Evolutionary conservation across 495 filamentous ascomycete species (phyloP), one percentile per base, ranked within the genome.

Genomic region (Daldinia concentrica): DNA sequence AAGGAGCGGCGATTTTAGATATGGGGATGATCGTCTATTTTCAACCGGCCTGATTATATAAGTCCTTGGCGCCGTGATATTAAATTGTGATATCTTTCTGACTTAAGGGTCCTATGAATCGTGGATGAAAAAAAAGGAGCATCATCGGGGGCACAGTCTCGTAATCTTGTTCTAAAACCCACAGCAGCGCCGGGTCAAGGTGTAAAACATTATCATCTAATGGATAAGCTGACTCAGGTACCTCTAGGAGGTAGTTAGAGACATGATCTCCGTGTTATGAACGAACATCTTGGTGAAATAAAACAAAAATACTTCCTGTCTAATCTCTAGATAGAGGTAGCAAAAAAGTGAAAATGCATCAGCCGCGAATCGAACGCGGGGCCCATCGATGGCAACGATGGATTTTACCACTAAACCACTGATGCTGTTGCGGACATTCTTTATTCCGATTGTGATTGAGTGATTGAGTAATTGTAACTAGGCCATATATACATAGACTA

Each of bases 341-440:
- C 43, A 48, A 48, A 48, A 48, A 48, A 48, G 19, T 1, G 0
- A 24, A 71, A 69, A 77, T 81, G 80, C 80, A 77, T 78, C 77
- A 81, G 79, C 80, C 80, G 80, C 77, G 80, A 82, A 82, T 82
- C 81, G 81, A 83, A 83, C 81, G 76, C 81, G 81, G 81, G 81
- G 81, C 81, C 79, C 81, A 82, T 83, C 81, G 81, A 83, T 83
- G 81, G 81, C 81, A 83, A 83, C 81, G 81, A 83, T 82, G 81
- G 79, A 82, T 83, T 83, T 82, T 83, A 83, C 81, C 81, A 83
- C 81, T 83, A 83, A 82, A 82, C 79, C 80, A 82, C 80, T 81
- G 77, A 79, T 78, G 76, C 76, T 30, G 27, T 37, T 6, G 8
- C 43, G 43, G 43, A 24, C 8, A 12, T 48, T 48, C 19, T 48